Evolutionary conservation across 768 basidiomycete genomes (phyloP).

Genomic region (Boletus reticuloceps): DNA sequence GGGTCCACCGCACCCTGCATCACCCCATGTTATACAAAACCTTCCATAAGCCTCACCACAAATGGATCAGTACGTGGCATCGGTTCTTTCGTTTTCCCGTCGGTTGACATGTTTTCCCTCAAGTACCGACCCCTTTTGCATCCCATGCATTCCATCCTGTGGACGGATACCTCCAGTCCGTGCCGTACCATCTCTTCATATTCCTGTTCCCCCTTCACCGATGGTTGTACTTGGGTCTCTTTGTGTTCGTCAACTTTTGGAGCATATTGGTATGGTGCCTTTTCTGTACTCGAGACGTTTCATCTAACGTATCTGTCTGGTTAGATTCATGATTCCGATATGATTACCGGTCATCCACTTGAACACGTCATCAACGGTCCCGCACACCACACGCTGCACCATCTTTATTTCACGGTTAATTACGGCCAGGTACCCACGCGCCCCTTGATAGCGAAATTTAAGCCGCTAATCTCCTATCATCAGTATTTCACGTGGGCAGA

Average conservation of each 20-base stretch:
- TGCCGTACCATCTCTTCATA: slow-evolving; percentile 93
- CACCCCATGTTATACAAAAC: slow-evolving; percentile 83
- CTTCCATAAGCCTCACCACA: slow-evolving; percentile 97
- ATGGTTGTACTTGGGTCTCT: slow-evolving; percentile 76
- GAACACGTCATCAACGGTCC: slow-evolving; percentile 97
- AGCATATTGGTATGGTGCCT: slow-evolving; percentile 68
- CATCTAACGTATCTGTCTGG: background rate
- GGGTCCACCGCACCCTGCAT: slow-evolving; percentile 93
- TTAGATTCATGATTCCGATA: slow-evolving; percentile 98
- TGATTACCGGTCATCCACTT: slow-evolving; percentile 88
- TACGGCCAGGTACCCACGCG: slow-evolving; percentile 76
- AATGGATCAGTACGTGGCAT: slow-evolving; percentile 80
- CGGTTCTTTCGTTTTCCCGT: background rate
- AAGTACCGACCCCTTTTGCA: slow-evolving; percentile 96
- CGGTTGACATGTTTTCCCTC: slow-evolving; percentile 7
- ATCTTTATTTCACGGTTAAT: slow-evolving; percentile 95
- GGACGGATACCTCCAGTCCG: slow-evolving; percentile 90
- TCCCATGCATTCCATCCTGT: slow-evolving; percentile 97
- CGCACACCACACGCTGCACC: slow-evolving; percentile 95
- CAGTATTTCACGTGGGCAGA: slow-evolving; percentile 99
- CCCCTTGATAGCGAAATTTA: background rate
- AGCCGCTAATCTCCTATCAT: slow-evolving; percentile 18
- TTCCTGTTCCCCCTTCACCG: slow-evolving; percentile 91
- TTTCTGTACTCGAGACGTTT: background rate
- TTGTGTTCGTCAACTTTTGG: slow-evolving; percentile 94